Conservation (phyloP, 306 rosid species). For the Clitoria ternatea region DNA sequence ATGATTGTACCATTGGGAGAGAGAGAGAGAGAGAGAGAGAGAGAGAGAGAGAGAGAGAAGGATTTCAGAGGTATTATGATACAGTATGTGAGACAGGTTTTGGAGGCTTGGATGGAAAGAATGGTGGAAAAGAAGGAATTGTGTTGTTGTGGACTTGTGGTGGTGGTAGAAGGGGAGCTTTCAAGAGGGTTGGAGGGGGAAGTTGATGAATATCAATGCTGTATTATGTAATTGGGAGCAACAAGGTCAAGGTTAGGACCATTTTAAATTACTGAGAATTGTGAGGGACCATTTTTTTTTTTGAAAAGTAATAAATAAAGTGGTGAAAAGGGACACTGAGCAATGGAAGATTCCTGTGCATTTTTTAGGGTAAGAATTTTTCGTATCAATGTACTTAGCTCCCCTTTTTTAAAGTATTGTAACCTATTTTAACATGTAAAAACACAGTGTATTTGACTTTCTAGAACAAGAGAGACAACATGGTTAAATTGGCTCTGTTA, state of each 20-base stretch:
- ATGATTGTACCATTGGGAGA: slow-evolving; percentile 8
- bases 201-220: slow-evolving; percentile 39
- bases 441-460: slow-evolving; percentile 20
- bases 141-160: neutral
- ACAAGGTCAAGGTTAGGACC: slow-evolving; percentile 19
- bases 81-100: neutral
- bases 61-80: slow-evolving; percentile 5
- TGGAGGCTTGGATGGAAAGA: slow-evolving; percentile 36
- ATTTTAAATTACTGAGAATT: slow-evolving; percentile 22
- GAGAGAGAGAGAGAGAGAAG: neutral
- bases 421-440: neutral
- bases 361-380: slow-evolving; percentile 5
- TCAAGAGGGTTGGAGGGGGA: slow-evolving; percentile 37
- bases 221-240: neutral
- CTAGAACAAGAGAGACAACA: neutral
- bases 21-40: too few relatives aligned
- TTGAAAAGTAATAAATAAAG: neutral
- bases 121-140: slow-evolving; percentile 6
- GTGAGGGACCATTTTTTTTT: slow-evolving; percentile 31
- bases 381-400: neutral
- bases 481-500: slow-evolving; percentile 12
- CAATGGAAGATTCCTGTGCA: slow-evolving; percentile 31
- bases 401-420: slow-evolving; percentile 21
- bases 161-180: slow-evolving; percentile 42
- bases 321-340: neutral